These are phyloP conservation scores for Sclerotiophoma versabilis DNA, from an alignment of 2,329 filamentous ascomycete species.

Conservation along the genomic window DNA sequence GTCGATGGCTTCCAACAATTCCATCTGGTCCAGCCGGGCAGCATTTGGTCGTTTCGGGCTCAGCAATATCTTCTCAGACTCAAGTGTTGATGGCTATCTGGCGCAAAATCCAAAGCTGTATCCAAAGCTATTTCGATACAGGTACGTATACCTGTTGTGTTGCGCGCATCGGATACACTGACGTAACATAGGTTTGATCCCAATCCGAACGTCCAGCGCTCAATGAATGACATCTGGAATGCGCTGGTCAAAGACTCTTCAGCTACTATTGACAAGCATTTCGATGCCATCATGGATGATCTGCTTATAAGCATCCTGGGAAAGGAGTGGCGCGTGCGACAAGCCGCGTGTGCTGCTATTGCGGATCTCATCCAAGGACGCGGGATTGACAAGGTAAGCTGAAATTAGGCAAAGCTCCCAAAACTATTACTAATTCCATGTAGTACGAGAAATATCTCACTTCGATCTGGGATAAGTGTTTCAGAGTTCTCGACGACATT, in stretches of 20 bases:
- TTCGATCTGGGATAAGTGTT: conserved; percentile 82
- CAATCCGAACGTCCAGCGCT: conserved; percentile 87
- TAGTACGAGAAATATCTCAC: conserved; percentile 84
- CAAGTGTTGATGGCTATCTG: conserved; percentile 70
- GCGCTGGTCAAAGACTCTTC: conserved; percentile 89
- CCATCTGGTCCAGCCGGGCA: conserved; percentile 95
- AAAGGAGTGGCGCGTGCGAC: conserved; percentile 89
- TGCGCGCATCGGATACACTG: conserved; percentile 7
- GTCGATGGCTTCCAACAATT: conserved; percentile 93
- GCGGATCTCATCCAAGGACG: conserved; percentile 86
- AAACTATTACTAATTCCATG: conserved; percentile 9
- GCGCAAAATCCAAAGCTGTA: conserved; percentile 90
- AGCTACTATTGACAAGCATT: conserved; percentile 77
- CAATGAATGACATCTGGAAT: conserved; percentile 98
- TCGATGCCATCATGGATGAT: conserved; percentile 88
- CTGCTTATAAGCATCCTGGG: conserved; percentile 84
- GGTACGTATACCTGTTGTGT: conserved; percentile 45
- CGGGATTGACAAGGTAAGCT: conserved; percentile 56
- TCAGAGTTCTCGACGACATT: conserved; percentile 95
- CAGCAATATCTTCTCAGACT: conserved; percentile 89
- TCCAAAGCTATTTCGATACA: conserved; percentile 90
- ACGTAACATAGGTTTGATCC: conserved; percentile 74
- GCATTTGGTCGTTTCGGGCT: conserved; percentile 94
- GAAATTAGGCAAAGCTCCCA: not conserved
- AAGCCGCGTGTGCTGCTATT: conserved; percentile 91